These are phyloP conservation scores for Paraphoma chrysanthemicola DNA, from an alignment of 2,329 filamentous ascomycete genomes.

Conservation along the genomic window DNA sequence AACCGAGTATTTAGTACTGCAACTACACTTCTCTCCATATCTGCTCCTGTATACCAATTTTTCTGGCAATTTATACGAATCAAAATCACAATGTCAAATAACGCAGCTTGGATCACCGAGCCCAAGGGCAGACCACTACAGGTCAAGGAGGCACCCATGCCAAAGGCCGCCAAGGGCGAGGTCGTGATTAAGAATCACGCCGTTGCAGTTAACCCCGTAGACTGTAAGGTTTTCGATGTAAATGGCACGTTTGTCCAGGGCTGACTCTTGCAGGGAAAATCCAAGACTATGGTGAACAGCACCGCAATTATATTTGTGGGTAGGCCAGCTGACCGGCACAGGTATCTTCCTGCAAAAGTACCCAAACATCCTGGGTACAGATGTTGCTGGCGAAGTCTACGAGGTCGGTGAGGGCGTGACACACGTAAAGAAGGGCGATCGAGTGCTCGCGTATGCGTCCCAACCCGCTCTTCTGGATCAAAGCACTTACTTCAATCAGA, in stretches of 20 bases:
- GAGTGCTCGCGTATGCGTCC: slow-evolving; percentile 50
- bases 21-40: not conserved
- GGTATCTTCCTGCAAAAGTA: slow-evolving; percentile 45
- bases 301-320: not conserved
- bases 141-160: slow-evolving; percentile 38
- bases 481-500: slow-evolving; percentile 14
- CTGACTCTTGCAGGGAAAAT: slow-evolving; percentile 32
- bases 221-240: slow-evolving; percentile 23
- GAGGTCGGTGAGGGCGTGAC: slow-evolving; percentile 56
- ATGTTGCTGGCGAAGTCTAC: slow-evolving; percentile 55
- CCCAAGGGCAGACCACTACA: slow-evolving; percentile 36
- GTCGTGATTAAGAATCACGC: slow-evolving; percentile 45
- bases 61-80: not conserved
- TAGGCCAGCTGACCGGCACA: slow-evolving; percentile 5
- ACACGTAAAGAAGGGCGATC: slow-evolving; percentile 54
- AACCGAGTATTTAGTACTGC: too few species aligned
- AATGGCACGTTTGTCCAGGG: not conserved
- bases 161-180: slow-evolving; percentile 35
- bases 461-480: not conserved
- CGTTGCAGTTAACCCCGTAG: slow-evolving; percentile 42
- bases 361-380: slow-evolving; percentile 48
- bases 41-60: not conserved
- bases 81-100: slow-evolving; percentile 34
- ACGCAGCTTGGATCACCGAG: slow-evolving; percentile 42
- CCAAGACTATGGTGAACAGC: slow-evolving; percentile 36